Percentiles rank a stretch among this genome's conserved stretches.
These are phyloP conservation scores for Starmerella sp. DNA, from an alignment of 805 yeast genomes.

Conservation along the genomic window DNA sequence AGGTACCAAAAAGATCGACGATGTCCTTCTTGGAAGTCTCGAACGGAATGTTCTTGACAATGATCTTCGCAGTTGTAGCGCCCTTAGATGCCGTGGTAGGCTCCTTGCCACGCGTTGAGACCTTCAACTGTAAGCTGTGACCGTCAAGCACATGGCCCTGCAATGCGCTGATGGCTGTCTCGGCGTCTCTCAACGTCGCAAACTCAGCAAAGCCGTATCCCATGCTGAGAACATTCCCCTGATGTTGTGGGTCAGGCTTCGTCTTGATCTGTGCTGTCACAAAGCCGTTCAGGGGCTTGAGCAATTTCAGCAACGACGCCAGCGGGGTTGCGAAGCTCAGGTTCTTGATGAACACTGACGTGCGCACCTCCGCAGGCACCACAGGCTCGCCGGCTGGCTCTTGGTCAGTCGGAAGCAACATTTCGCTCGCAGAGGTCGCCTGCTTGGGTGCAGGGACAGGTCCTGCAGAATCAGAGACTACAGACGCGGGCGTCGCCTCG, in stretches of 20 bases:
- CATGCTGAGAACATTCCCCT: slow-evolving; percentile 69
- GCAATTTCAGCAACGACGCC: slow-evolving; percentile 43
- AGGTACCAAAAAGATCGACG: slow-evolving; percentile 84
- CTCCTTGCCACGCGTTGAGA: slow-evolving; percentile 62
- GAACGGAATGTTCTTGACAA: slow-evolving; percentile 93
- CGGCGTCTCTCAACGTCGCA: slow-evolving; percentile 64
- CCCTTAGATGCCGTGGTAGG: not conserved
- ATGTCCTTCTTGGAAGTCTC: slow-evolving; percentile 90
- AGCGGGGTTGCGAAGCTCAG: slow-evolving; percentile 73
- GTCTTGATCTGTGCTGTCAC: slow-evolving; percentile 71
- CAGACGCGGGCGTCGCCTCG: slow-evolving; percentile 24
- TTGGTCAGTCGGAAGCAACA: slow-evolving; percentile 15
- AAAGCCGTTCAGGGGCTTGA: slow-evolving; percentile 68
- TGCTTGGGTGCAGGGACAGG: slow-evolving; percentile 3
- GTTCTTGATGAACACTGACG: slow-evolving; percentile 84
- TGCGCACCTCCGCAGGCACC: slow-evolving; percentile 39
- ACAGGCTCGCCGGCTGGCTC: slow-evolving; percentile 30
- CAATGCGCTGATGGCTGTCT: slow-evolving; percentile 56
- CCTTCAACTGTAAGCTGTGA: slow-evolving; percentile 76
- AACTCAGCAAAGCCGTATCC: slow-evolving; percentile 97
- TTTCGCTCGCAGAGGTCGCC: slow-evolving; percentile 18
- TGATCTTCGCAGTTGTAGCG: slow-evolving; percentile 43
- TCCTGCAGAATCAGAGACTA: slow-evolving; percentile 3
- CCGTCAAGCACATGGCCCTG: slow-evolving; percentile 78
- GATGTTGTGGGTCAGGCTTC: slow-evolving; percentile 72